Percentiles rank a stretch among this genome's conserved stretches.
These are phyloP conservation scores for Bothriochloa decipiens DNA, from an alignment of 176 grass and related monocot genomes.

Conservation along the genomic window DNA sequence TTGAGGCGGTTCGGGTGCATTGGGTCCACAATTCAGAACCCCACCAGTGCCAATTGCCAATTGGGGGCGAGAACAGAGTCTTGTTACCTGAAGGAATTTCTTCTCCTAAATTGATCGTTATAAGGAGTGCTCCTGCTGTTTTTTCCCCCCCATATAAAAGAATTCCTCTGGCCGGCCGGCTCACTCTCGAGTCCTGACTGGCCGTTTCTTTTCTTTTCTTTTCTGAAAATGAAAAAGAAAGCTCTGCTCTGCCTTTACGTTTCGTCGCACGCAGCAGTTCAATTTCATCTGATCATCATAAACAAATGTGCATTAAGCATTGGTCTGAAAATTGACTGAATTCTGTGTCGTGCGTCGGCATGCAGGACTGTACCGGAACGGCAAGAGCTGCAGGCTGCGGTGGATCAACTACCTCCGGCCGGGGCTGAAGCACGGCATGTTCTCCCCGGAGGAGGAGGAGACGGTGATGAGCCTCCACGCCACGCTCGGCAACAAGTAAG, in stretches of 20 bases:
- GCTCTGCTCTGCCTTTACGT: neutral
- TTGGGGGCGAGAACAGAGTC: neutral
- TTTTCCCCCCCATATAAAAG: neutral
- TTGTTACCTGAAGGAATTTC: neutral
- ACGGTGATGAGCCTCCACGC: constrained; percentile 82
- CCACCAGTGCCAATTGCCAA: neutral
- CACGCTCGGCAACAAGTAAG: constrained; percentile 95
- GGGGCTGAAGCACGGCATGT: constrained; percentile 76
- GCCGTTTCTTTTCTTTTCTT: neutral
- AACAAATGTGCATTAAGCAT: neutral
- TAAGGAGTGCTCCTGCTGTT: neutral
- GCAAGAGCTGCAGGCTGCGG: constrained; percentile 73
- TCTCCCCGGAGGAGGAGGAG: constrained; percentile 79
- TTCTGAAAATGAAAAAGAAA: neutral
- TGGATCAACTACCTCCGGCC: constrained; percentile 87
- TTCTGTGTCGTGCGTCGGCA: neutral
- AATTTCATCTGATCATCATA: neutral
- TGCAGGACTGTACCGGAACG: constrained; percentile 67
- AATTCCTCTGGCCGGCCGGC: neutral
- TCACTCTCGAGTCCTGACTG: neutral
- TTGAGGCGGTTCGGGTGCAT: constrained; percentile 17
- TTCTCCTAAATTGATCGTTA: neutral
- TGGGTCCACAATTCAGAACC: neutral
- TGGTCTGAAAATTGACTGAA: neutral
- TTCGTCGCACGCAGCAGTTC: neutral